Conservation (phyloP, 164 flowering plant genomes). For the Brasenia schreberi region DNA sequence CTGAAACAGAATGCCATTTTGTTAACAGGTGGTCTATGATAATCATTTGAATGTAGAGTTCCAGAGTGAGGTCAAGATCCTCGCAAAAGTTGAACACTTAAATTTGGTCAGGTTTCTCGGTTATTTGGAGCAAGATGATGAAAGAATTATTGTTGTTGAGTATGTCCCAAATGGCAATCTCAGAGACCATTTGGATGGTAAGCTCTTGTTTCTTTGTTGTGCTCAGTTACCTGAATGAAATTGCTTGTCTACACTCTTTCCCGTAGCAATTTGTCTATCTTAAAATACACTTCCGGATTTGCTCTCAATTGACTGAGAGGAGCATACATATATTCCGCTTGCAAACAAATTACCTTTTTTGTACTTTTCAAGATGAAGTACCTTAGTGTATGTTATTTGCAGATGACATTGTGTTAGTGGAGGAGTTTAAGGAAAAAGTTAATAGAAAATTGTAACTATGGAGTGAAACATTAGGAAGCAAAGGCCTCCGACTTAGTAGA, state of each 20-base stretch:
- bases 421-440: too few species aligned
- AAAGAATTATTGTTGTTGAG: conserved; percentile 74
- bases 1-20: not conserved
- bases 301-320: too few species aligned
- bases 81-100: conserved; percentile 69
- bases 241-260: not conserved
- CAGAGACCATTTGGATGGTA: conserved; percentile 87
- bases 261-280: not conserved
- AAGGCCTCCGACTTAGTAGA: too few species aligned
- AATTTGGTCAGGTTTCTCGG: conserved; percentile 75
- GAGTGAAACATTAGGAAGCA: too few species aligned
- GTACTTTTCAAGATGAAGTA: too few species aligned
- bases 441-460: too few species aligned
- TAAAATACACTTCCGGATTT: too few species aligned
- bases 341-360: too few species aligned
- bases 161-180: conserved; percentile 91
- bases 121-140: conserved; percentile 59
- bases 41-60: conserved; percentile 59
- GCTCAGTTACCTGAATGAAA: not conserved
- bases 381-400: too few species aligned
- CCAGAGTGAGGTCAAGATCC: conserved; percentile 56
- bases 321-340: too few species aligned
- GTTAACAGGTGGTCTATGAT: conserved; percentile 50
- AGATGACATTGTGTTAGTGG: too few species aligned
- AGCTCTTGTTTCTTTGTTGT: conserved; percentile 14